phyloP scores from a whole-genome alignment of 805 yeast species.

The Candida tammaniensis region DNA sequence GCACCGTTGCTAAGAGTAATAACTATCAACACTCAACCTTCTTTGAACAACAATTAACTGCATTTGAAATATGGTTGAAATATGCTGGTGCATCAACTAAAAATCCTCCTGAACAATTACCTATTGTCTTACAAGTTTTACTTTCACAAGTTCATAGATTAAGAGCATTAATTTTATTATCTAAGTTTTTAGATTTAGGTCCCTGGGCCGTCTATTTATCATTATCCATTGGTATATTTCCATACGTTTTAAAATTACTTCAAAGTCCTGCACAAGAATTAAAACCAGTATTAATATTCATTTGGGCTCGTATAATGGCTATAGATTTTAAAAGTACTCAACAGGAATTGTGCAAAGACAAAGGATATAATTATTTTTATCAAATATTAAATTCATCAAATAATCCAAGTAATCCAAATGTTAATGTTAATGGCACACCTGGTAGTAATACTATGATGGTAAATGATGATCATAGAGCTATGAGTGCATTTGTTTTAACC shows the following conservation, averaged over 20 bases:
- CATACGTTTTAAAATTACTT: conserved; percentile 82
- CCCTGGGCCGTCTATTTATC: conserved; percentile 98
- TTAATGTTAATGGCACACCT: conserved; percentile 25
- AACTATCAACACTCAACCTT: conserved; percentile 88
- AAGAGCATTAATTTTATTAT: conserved; percentile 78
- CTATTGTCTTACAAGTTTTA: conserved; percentile 88
- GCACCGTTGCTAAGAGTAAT: conserved; percentile 1
- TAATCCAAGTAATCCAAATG: conserved; percentile 31
- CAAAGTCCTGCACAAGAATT: conserved; percentile 96
- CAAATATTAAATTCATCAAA: conserved; percentile 59
- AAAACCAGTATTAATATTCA: conserved; percentile 89
- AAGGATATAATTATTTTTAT: conserved; percentile 84
- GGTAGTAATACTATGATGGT: conserved; percentile 35
- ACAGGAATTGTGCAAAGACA: conserved; percentile 86
- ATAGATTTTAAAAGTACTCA: conserved; percentile 89
- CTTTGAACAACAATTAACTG: conserved; percentile 93
- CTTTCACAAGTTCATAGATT: conserved; percentile 92
- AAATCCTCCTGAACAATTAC: conserved; percentile 91
- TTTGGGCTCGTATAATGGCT: conserved; percentile 98
- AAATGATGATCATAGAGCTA: conserved; percentile 85
- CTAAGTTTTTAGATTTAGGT: conserved; percentile 87
- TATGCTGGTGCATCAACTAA: conserved; percentile 77
- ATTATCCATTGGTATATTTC: conserved; percentile 91
- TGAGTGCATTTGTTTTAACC: conserved; percentile 89
- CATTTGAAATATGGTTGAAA: conserved; percentile 94